These are phyloP conservation scores for Boletus vinaceobasis DNA, from an alignment of 768 basidiomycete genomes.

Conservation along the genomic window DNA sequence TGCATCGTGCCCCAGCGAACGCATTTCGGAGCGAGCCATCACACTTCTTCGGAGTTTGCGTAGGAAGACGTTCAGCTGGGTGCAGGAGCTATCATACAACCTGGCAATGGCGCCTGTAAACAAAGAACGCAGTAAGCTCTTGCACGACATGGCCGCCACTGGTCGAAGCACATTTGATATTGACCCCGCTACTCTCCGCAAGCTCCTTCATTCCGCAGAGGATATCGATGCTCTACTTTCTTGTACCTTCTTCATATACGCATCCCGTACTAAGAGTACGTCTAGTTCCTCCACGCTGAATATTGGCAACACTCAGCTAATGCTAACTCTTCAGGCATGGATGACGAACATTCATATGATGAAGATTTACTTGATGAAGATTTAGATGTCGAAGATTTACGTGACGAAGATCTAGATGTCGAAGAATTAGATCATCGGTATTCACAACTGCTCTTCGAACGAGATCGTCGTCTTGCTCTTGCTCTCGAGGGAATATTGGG, in stretches of 20 bases:
- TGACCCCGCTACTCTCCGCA: background rate
- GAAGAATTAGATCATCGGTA: too few relatives aligned
- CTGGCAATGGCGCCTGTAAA: background rate
- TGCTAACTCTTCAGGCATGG: too few relatives aligned
- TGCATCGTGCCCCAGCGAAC: background rate
- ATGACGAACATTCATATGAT: too few relatives aligned
- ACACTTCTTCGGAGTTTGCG: background rate
- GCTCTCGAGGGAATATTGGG: constrained; percentile 10
- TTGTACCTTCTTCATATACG: constrained; percentile 22
- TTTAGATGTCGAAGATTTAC: too few relatives aligned
- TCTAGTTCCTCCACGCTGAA: background rate
- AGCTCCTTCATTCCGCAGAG: background rate
- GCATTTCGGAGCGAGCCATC: background rate
- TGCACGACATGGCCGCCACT: background rate
- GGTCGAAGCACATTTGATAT: background rate
- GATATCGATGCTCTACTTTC: constrained; percentile 1
- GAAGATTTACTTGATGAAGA: too few relatives aligned
- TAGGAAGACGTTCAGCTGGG: background rate
- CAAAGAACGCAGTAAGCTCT: background rate
- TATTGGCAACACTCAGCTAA: too few relatives aligned
- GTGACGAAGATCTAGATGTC: too few relatives aligned
- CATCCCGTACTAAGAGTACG: constrained; percentile 3
- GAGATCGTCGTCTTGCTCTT: constrained; percentile 22
- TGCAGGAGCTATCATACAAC: background rate
- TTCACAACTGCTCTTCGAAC: constrained; percentile 5